Conservation (phyloP, 2,329 filamentous ascomycete genomes). For the Macrophomina pseudophaseolina region DNA sequence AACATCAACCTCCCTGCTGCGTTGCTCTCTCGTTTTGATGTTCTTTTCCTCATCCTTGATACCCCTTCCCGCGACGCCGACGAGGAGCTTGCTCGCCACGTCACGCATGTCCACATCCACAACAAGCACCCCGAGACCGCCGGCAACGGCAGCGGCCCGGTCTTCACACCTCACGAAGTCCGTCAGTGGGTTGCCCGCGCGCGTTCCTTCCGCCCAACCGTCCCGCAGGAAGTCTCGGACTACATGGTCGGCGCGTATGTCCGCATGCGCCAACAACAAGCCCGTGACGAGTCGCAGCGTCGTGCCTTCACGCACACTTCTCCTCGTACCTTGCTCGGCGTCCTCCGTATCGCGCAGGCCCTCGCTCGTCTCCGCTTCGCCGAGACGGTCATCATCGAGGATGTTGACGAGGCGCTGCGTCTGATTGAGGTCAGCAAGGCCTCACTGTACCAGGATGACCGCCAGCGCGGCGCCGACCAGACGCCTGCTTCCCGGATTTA, state of each 20-base stretch:
- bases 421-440: slow-evolving; percentile 94
- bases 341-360: slow-evolving; percentile 91
- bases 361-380: slow-evolving; percentile 90
- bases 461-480: slow-evolving; percentile 66
- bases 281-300: slow-evolving; percentile 86
- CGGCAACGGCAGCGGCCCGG: slow-evolving; percentile 57
- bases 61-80: slow-evolving; percentile 88
- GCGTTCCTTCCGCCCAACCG: slow-evolving; percentile 82
- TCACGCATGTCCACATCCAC: slow-evolving; percentile 97
- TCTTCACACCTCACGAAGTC: slow-evolving; percentile 92
- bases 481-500: slow-evolving; percentile 91
- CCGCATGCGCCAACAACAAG: slow-evolving; percentile 88
- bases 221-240: slow-evolving; percentile 85
- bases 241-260: slow-evolving; percentile 98
- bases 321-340: slow-evolving; percentile 88
- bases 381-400: slow-evolving; percentile 81
- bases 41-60: slow-evolving; percentile 95
- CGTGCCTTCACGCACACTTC: slow-evolving; percentile 95
- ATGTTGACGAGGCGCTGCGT: slow-evolving; percentile 93
- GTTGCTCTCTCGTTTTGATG: slow-evolving; percentile 93
- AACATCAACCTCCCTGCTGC: slow-evolving; percentile 99
- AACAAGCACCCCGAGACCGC: slow-evolving; percentile 81
- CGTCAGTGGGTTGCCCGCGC: slow-evolving; percentile 95
- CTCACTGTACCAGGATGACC: slow-evolving; percentile 76
- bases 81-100: slow-evolving; percentile 92